phyloP scores from a whole-genome alignment of 768 basidiomycete genomes.

The Trametes gibbosa region DNA sequence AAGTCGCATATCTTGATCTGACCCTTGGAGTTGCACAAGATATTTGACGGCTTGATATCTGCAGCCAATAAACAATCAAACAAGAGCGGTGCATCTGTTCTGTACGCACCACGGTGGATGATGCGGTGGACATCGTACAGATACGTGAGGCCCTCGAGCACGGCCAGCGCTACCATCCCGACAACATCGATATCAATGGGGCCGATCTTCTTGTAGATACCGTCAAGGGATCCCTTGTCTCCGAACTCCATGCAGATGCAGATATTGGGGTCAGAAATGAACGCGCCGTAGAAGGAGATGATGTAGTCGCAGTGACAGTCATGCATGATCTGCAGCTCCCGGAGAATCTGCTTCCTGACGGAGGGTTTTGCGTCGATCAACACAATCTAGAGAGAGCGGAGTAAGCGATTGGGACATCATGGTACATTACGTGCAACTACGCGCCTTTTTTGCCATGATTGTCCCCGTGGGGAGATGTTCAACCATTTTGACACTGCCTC shows the following conservation, averaged over 20 bases:
- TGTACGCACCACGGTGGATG: constrained; percentile 90
- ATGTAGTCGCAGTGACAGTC: constrained; percentile 93
- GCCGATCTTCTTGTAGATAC: constrained; percentile 95
- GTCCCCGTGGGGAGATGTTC: constrained; percentile 88
- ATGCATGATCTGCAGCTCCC: constrained; percentile 99
- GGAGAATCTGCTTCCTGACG: constrained; percentile 94
- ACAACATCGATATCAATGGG: constrained; percentile 92
- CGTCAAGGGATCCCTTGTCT: constrained; percentile 93
- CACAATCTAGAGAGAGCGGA: constrained; percentile 61
- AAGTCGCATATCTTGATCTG: constrained; percentile 99
- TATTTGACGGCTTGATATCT: constrained; percentile 99
- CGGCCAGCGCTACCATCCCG: constrained; percentile 90
- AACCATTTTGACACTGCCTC: constrained; percentile 96
- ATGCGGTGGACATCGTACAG: constrained; percentile 97
- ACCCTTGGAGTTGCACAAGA: constrained; percentile 89
- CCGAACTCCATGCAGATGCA: constrained; percentile 98
- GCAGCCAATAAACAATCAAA: constrained; percentile 1
- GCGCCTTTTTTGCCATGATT: constrained; percentile 97
- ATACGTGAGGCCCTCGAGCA: constrained; percentile 93
- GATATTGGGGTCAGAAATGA: constrained; percentile 95
- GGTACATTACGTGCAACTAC: constrained; percentile 20
- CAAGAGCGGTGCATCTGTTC: neutral
- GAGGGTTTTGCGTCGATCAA: constrained; percentile 96
- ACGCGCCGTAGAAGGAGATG: constrained; percentile 96
- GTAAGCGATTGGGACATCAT: neutral